Conservation (phyloP, 83 land plant species). For the Diphasiastrum complanatum region DNA sequence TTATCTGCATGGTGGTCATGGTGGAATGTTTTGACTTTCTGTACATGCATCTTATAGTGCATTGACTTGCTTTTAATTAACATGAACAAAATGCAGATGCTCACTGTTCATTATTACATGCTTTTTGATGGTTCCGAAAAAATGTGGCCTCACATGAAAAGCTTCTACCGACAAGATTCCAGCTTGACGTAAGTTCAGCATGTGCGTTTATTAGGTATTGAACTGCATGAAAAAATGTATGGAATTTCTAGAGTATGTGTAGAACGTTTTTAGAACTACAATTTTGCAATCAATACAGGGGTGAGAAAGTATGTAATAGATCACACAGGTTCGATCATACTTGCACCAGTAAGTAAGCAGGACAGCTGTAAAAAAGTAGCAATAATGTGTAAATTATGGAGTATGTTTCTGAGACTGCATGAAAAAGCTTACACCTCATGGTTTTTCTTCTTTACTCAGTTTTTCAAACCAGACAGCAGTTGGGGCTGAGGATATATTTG, state of each 20-base stretch:
- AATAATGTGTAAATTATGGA: neutral
- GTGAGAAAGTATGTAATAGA: too few relatives aligned
- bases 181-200: slow-evolving; percentile 57
- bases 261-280: too few relatives aligned
- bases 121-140: slow-evolving; percentile 85
- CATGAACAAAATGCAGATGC: slow-evolving; percentile 55
- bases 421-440: neutral
- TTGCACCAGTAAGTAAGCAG: too few relatives aligned
- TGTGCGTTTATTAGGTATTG: neutral
- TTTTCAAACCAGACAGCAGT: slow-evolving; percentile 54
- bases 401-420: slow-evolving; percentile 2
- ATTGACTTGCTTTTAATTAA: too few relatives aligned
- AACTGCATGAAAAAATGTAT: too few relatives aligned
- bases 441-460: slow-evolving; percentile 26
- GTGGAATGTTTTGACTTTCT: too few relatives aligned
- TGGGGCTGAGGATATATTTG: slow-evolving; percentile 66
- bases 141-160: slow-evolving; percentile 72
- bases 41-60: too few relatives aligned
- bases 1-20: too few relatives aligned
- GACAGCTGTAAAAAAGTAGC: too few relatives aligned
- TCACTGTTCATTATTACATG: slow-evolving; percentile 91
- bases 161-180: slow-evolving; percentile 53
- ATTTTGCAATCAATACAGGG: too few relatives aligned
- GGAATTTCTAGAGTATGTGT: too few relatives aligned
- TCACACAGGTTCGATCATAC: too few relatives aligned